Base-by-base conservation (phyloP, 371 early-diverging fungal genomes). In the Batrachochytrium dendrobatidis region DNA sequence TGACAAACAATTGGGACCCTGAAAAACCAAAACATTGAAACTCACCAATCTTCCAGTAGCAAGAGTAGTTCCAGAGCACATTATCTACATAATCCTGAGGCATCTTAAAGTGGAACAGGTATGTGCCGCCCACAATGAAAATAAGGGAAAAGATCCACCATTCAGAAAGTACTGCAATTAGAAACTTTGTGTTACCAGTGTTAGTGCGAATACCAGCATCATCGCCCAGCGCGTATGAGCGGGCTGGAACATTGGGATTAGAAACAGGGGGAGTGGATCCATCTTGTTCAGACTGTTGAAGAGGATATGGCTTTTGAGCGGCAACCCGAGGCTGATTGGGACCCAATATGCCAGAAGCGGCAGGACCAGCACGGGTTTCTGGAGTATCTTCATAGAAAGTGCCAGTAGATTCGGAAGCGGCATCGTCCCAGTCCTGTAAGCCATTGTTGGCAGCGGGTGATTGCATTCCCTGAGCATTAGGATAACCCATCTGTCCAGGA, bases 11-110 rank as follows among this genome's bases (percentile, higher is more conserved):
- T n/a, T n/a, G n/a, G n/a, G n/a, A n/a, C n/a, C n/a, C n/a, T n/a
- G n/a, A n/a, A n/a, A n/a, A n/a, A n/a, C n/a, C n/a, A n/a, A n/a
- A n/a, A n/a, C n/a, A n/a, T n/a, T n/a, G n/a, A 62, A 22, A 63
- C 70, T 24, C 39, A 75, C 76, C 70, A 25, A 77, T 49, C 62
- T 78, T 78, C 79, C 79, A 78, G 56, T 63, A 75, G 67, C 79
- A 78, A 8, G 62, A 39, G 51, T 45, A 48, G 64, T 73, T 74
- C 79, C 79, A 78, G 24, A 73, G 60, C 32, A 62, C 57, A 32
- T 48, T 50, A 52, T 77, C 78, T 33, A 54, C 48, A 57, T 77
- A 77, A 12, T 46, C 34, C 52, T 62, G 60, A 28, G 60, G 56
- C 29, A 45, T 15, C 8, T 57, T 58, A 53, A 78, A 78, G 1